Evolutionary conservation across 2,329 filamentous ascomycete genomes (phyloP).

Genomic region (Rhinocladiella similis): DNA sequence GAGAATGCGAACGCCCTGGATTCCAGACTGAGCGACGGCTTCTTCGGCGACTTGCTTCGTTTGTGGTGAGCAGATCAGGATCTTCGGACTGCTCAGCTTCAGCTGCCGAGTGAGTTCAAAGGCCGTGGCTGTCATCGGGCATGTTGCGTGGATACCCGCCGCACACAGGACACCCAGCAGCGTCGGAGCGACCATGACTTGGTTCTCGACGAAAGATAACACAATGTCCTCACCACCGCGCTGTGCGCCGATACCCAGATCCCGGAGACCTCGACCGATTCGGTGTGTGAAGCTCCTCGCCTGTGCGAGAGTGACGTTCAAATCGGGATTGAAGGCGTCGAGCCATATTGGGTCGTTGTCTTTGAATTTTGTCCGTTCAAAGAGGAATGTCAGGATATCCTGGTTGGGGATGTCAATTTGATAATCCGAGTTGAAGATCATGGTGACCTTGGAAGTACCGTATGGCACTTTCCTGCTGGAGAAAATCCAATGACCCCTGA

Average conservation of each 20-base stretch:
- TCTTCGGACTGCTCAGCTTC: constrained; percentile 41
- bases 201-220: constrained; percentile 58
- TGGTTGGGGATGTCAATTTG: constrained; percentile 18
- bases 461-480: no score
- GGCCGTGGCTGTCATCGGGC: constrained; percentile 51
- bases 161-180: constrained; percentile 60
- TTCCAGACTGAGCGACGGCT: constrained; percentile 50
- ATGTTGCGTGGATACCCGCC: constrained; percentile 59
- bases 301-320: constrained; percentile 54
- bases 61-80: constrained; percentile 51
- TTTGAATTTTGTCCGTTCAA: constrained; percentile 25
- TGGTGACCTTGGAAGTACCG: not conserved
- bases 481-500: no score
- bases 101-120: constrained; percentile 54
- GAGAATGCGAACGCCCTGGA: constrained; percentile 51
- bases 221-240: constrained; percentile 55
- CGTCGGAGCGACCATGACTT: constrained; percentile 54
- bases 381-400: constrained; percentile 22
- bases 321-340: constrained; percentile 56
- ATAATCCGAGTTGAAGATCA: constrained; percentile 22
- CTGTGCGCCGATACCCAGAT: constrained; percentile 53
- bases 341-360: constrained; percentile 57
- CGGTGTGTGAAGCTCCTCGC: constrained; percentile 52
- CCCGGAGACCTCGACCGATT: constrained; percentile 57
- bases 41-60: constrained; percentile 50